A percentile compares a stretch with the other conserved stretches of the same genome.
These are phyloP conservation scores for Verticillium isaacii DNA, from an alignment of 2,329 filamentous ascomycete species.

Conservation along the genomic window DNA sequence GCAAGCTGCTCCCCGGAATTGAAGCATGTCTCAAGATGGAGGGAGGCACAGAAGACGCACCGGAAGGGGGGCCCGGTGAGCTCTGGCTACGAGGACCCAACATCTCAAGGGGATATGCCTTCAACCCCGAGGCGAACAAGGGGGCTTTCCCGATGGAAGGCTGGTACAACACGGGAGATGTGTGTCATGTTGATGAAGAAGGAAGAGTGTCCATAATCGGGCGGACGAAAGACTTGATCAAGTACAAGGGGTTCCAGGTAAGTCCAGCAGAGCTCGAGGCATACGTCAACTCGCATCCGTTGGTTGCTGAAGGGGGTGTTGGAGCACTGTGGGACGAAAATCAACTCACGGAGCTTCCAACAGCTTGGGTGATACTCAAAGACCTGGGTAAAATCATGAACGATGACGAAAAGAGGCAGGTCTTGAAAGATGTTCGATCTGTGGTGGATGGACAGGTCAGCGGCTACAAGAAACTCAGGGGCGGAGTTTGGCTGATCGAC, in stretches of 20 bases:
- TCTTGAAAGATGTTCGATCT: constrained; percentile 24
- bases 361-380: constrained; percentile 31
- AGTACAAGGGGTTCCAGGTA: constrained; percentile 37
- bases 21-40: constrained; percentile 34
- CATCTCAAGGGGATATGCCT: constrained; percentile 35
- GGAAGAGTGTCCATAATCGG: constrained; percentile 29
- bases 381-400: constrained; percentile 3
- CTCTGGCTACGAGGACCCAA: constrained; percentile 39
- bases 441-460: constrained; percentile 29
- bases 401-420: neutral
- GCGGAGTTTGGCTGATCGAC: constrained; percentile 27
- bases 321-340: constrained; percentile 29
- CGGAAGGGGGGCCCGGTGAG: constrained; percentile 32
- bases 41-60: constrained; percentile 27
- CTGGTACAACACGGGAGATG: constrained; percentile 42
- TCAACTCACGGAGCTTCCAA: constrained; percentile 31
- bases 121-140: constrained; percentile 30
- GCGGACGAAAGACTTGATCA: constrained; percentile 34
- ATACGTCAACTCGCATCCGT: constrained; percentile 28
- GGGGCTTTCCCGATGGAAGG: constrained; percentile 29
- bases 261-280: constrained; percentile 30
- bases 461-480: constrained; percentile 35
- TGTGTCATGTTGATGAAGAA: constrained; percentile 28
- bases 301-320: constrained; percentile 29
- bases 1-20: constrained; percentile 30